phyloP scores from a whole-genome alignment of 1,284 basidiomycete species.

The Sporisorium scitamineum region DNA sequence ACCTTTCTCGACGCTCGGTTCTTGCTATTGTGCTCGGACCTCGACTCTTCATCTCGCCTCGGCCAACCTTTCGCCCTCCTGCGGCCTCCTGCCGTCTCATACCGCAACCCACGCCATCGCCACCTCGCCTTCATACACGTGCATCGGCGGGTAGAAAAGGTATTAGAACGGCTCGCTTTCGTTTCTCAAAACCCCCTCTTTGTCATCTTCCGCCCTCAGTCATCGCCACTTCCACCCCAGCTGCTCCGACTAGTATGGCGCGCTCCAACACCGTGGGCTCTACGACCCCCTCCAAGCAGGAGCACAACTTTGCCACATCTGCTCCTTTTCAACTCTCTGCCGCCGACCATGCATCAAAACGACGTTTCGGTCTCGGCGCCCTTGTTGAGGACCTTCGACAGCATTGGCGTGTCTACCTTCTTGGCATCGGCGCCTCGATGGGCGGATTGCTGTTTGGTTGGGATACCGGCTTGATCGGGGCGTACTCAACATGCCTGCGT shows the following conservation, averaged over 20 bases:
- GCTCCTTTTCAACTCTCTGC: constrained; percentile 9
- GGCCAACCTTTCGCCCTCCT: not conserved
- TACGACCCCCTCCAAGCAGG: constrained; percentile 38
- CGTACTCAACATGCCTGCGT: constrained; percentile 41
- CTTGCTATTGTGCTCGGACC: not conserved
- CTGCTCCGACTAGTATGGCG: constrained; percentile 11
- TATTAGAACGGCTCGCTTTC: not conserved
- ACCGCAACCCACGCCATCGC: not conserved
- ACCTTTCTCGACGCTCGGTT: not conserved
- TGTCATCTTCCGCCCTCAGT: not conserved
- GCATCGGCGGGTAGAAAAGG: not conserved
- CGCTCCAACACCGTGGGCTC: constrained; percentile 27
- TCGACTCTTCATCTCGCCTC: not conserved
- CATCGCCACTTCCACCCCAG: not conserved
- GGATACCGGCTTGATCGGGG: constrained; percentile 54
- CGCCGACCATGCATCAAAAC: constrained; percentile 12
- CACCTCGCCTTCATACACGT: not conserved
- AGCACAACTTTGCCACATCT: constrained; percentile 8
- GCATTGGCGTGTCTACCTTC: constrained; percentile 49
- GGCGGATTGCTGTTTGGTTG: constrained; percentile 49
- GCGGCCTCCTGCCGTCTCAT: not conserved
- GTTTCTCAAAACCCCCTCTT: not conserved
- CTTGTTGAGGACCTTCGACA: constrained; percentile 30
- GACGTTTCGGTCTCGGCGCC: constrained; percentile 14
- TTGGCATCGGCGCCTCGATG: constrained; percentile 38